Percentiles rank a stretch among this genome's conserved stretches.
Evolutionary conservation across 495 filamentous ascomycete species (phyloP).

Genomic region (Lophiostoma macrostomum): DNA sequence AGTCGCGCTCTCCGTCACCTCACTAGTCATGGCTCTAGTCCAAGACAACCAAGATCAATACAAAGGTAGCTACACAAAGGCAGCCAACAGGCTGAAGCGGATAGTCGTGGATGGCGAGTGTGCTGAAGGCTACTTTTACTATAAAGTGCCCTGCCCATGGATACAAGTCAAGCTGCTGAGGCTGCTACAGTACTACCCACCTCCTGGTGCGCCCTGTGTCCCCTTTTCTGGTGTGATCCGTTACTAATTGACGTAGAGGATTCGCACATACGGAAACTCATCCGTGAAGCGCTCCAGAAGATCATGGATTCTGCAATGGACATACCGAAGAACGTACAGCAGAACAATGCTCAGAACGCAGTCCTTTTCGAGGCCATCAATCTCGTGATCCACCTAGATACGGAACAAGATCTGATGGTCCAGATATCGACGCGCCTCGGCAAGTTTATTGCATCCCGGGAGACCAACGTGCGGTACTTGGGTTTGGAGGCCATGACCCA

Average conservation of each 20-base stretch:
- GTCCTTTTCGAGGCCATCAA: conserved; percentile 99
- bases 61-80: conserved; percentile 90
- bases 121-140: conserved; percentile 87
- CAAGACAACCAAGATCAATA: conserved; percentile 93
- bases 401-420: conserved; percentile 91
- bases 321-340: conserved; percentile 96
- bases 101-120: conserved; percentile 87
- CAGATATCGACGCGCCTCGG: conserved; percentile 93
- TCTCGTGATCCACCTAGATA: conserved; percentile 97
- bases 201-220: conserved; percentile 66
- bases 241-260: conserved; percentile 61
- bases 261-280: conserved; percentile 83
- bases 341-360: conserved; percentile 98
- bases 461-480: conserved; percentile 97
- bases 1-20: conserved; percentile 92
- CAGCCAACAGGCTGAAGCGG: conserved; percentile 80
- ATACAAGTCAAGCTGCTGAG: conserved; percentile 92
- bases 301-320: conserved; percentile 89
- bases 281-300: conserved; percentile 85
- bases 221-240: neutral
- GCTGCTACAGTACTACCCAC: conserved; percentile 92
- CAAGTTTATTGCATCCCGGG: conserved; percentile 93
- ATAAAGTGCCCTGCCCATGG: conserved; percentile 99
- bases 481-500: conserved; percentile 98
- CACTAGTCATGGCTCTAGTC: conserved; percentile 90